These are phyloP conservation scores for Aurantiochytrium sp. DNA, from an alignment of 108 stramenopile species.

Conservation along the genomic window DNA sequence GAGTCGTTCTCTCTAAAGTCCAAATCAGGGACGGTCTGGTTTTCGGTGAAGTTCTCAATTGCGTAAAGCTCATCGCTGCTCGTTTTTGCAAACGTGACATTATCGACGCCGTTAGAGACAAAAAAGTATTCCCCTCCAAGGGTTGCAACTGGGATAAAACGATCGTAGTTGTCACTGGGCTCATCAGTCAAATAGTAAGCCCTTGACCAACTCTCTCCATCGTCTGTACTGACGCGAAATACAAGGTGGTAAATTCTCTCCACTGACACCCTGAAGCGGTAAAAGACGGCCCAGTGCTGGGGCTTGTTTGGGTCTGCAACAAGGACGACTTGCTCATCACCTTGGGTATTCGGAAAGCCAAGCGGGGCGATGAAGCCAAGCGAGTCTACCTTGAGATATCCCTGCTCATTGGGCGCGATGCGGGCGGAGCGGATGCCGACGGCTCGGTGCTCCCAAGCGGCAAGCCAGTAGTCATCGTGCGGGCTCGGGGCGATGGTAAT, in stretches of 20 bases:
- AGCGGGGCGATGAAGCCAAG: neutral
- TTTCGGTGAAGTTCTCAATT: neutral
- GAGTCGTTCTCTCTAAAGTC: neutral
- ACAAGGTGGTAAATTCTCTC: neutral
- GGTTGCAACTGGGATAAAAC: neutral
- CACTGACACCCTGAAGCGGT: neutral
- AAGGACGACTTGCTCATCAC: neutral
- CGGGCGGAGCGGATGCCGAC: neutral
- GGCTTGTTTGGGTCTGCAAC: neutral
- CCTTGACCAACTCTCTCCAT: neutral
- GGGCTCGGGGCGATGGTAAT: neutral
- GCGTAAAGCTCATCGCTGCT: neutral
- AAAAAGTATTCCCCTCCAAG: no score
- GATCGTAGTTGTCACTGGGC: neutral
- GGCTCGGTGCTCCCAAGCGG: neutral
- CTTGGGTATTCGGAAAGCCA: neutral
- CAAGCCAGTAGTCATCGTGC: neutral
- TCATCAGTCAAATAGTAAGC: neutral
- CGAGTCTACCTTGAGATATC: neutral
- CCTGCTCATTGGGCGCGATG: neutral
- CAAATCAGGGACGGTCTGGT: neutral
- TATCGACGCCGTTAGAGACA: no score
- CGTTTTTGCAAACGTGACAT: no score
- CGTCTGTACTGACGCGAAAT: neutral
- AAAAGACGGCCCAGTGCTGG: neutral